These are phyloP conservation scores for Aurantiochytrium sp. DNA, from an alignment of 108 stramenopile genomes.

Conservation along the genomic window DNA sequence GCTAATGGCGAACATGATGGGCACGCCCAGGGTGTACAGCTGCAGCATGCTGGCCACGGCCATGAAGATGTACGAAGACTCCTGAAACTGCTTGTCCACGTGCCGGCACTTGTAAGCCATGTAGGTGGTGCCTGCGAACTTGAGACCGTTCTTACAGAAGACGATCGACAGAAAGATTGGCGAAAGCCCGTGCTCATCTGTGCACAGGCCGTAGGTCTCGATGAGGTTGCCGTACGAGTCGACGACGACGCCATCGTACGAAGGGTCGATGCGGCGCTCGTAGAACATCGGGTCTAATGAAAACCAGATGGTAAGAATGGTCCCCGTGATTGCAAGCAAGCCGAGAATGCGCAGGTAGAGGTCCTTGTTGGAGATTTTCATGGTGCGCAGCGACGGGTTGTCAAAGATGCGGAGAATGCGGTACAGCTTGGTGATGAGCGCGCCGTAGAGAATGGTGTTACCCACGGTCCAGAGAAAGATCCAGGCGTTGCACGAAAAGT, in stretches of 20 bases:
- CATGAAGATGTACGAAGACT: neutral
- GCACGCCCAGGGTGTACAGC: neutral
- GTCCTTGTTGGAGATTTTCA: conserved; percentile 4
- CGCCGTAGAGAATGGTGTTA: neutral
- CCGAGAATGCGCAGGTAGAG: neutral
- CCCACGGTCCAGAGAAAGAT: neutral
- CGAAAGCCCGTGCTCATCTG: neutral
- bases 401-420: neutral
- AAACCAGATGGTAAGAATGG: neutral
- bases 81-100: conserved; percentile 6
- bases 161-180: neutral
- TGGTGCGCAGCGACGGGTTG: neutral
- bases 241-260: neutral
- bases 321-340: neutral
- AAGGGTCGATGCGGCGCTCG: neutral
- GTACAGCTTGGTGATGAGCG: neutral
- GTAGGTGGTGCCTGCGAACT: neutral
- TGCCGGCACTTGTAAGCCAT: conserved; percentile 14
- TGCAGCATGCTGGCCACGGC: neutral
- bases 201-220: neutral
- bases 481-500: neutral
- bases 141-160: neutral
- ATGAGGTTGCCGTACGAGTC: neutral
- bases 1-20: neutral
- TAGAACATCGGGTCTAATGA: neutral